Evolutionary conservation across 345 rosid species (phyloP).

Genomic region (Eucalyptus cloeziana): DNA sequence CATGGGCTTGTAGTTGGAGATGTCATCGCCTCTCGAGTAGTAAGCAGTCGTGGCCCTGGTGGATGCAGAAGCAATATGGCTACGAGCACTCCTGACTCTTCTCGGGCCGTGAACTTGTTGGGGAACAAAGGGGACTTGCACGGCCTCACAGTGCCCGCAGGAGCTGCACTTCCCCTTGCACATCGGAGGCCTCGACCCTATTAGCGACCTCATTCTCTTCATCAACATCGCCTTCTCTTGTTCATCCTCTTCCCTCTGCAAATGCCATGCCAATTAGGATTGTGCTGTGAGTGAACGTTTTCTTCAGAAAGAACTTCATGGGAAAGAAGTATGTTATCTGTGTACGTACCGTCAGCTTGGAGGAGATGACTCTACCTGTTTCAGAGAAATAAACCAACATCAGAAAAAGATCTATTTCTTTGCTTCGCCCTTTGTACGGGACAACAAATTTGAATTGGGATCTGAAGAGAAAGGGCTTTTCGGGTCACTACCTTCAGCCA

Average conservation of each 20-base stretch:
- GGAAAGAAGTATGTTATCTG: background rate
- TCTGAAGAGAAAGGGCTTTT: background rate
- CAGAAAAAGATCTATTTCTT: background rate
- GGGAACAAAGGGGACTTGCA: conserved; percentile 47
- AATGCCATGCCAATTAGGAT: background rate
- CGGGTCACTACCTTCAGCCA: background rate
- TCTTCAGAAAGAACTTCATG: background rate
- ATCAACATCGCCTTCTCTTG: background rate
- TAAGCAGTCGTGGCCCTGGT: background rate
- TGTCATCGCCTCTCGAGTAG: conserved; percentile 34
- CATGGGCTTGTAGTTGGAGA: conserved; percentile 66
- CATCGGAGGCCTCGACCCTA: conserved; percentile 61
- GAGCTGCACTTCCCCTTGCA: conserved; percentile 43
- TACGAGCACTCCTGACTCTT: background rate
- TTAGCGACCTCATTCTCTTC: conserved; percentile 12
- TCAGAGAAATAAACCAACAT: background rate
- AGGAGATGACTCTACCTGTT: background rate
- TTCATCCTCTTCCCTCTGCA: conserved; percentile 2
- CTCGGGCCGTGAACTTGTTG: background rate
- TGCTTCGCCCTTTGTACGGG: background rate
- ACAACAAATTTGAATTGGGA: background rate
- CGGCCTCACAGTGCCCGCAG: conserved; percentile 46
- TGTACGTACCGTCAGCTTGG: background rate
- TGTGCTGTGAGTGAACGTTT: background rate
- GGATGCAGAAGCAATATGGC: conserved; percentile 3